Percentiles rank a stretch among this genome's conserved stretches.
phyloP scores from a whole-genome alignment of 352 stramenopile species.

The Globisporangium spiculum region DNA sequence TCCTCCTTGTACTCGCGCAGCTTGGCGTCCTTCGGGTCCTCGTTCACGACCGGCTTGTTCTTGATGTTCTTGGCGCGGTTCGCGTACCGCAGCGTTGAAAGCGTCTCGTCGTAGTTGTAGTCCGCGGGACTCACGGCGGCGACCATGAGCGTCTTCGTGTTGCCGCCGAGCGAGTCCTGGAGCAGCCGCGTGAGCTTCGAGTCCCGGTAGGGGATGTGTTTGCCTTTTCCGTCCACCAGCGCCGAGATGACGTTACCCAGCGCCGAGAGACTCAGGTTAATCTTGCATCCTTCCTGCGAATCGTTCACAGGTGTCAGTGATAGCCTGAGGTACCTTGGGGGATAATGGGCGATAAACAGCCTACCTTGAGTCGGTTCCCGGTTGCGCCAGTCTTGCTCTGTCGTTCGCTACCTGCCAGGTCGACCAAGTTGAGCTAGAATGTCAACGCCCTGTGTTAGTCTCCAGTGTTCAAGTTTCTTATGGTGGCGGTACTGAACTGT shows the following conservation, averaged over 20 bases:
- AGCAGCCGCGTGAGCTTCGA: conserved; percentile 87
- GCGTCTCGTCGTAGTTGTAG: conserved; percentile 97
- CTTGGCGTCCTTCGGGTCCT: conserved; percentile 93
- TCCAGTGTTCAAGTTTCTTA: too few species aligned
- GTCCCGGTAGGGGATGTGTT: conserved; percentile 89
- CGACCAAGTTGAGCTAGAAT: conserved; percentile 72
- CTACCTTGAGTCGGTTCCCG: conserved; percentile 67
- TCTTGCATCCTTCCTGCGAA: conserved; percentile 68
- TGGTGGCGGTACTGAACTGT: too few species aligned
- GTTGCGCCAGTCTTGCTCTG: conserved; percentile 85
- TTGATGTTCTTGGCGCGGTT: conserved; percentile 99
- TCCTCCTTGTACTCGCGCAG: conserved; percentile 89
- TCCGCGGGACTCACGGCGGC: conserved; percentile 94
- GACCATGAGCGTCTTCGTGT: conserved; percentile 96
- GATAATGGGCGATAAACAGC: too few species aligned
- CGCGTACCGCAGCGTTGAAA: conserved; percentile 95
- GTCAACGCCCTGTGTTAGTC: background rate
- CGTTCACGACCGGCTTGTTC: conserved; percentile 95
- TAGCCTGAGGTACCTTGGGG: too few species aligned
- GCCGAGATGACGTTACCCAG: conserved; percentile 86
- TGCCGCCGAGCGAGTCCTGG: conserved; percentile 77
- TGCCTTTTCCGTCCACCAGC: conserved; percentile 82
- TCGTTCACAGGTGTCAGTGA: too few species aligned
- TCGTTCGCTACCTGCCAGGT: conserved; percentile 77
- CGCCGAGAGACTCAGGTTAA: conserved; percentile 78